phyloP scores from a whole-genome alignment of 2,329 filamentous ascomycete species.

The Beauveria brongniartii region DNA sequence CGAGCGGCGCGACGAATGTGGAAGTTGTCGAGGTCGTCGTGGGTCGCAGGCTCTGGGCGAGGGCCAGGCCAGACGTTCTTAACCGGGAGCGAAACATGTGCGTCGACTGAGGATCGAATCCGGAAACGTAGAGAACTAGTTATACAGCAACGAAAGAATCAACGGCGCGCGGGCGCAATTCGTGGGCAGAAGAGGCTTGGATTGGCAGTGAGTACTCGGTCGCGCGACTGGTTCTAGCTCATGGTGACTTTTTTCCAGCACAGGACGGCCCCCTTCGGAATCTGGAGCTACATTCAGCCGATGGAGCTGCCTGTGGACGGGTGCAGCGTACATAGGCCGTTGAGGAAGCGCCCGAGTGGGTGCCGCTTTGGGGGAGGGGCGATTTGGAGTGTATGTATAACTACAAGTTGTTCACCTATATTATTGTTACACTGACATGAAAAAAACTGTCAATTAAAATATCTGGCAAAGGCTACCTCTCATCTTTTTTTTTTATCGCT shows the following conservation, averaged over 20 bases:
- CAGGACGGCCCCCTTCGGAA: conserved; percentile 7
- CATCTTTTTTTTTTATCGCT: too few species aligned
- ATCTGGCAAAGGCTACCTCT: too few species aligned
- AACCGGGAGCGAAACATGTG: conserved; percentile 46
- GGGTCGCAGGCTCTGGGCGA: conserved; percentile 27
- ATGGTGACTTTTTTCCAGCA: conserved; percentile 4
- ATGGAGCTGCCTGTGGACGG: not conserved
- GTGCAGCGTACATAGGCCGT: too few species aligned
- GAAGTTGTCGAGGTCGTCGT: conserved; percentile 30
- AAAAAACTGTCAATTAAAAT: too few species aligned
- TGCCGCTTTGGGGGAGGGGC: too few species aligned
- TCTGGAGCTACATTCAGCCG: conserved; percentile 11
- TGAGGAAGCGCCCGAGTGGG: too few species aligned
- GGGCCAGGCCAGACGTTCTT: conserved; percentile 40
- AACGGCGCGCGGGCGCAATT: not conserved
- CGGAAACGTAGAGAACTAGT: not conserved
- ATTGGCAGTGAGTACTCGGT: not conserved
- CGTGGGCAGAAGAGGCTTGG: not conserved
- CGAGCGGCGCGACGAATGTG: conserved; percentile 21
- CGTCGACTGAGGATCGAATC: conserved; percentile 9
- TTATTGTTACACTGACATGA: too few species aligned
- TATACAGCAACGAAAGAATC: not conserved
- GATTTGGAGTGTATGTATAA: too few species aligned
- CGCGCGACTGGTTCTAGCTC: conserved; percentile 1
- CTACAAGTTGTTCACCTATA: too few species aligned